Conservation (phyloP, 805 yeast genomes). For the Candida mattraensis region DNA sequence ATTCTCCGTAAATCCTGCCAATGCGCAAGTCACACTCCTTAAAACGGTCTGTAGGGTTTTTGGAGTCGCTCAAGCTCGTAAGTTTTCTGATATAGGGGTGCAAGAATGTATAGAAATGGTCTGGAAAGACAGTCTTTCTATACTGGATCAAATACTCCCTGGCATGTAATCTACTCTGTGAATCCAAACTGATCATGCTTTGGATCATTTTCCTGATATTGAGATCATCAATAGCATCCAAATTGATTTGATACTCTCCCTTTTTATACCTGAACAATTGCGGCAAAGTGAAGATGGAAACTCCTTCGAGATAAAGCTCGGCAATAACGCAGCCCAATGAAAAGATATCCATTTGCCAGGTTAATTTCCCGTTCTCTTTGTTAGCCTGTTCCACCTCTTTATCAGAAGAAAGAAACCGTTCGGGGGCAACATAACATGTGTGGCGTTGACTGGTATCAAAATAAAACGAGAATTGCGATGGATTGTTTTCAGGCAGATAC, state of each 20-base stretch:
- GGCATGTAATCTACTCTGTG: slow-evolving; percentile 58
- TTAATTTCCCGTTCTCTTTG: slow-evolving; percentile 34
- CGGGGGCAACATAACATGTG: slow-evolving; percentile 92
- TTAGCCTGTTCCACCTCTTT: slow-evolving; percentile 20
- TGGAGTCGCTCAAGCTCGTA: slow-evolving; percentile 15
- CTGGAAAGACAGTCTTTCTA: slow-evolving; percentile 58
- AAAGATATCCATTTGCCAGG: slow-evolving; percentile 77
- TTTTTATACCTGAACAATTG: slow-evolving; percentile 81
- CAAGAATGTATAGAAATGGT: slow-evolving; percentile 63
- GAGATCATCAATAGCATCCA: slow-evolving; percentile 53
- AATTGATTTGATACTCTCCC: slow-evolving; percentile 64
- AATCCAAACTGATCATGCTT: slow-evolving; percentile 65
- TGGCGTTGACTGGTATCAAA: slow-evolving; percentile 89
- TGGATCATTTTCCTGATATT: slow-evolving; percentile 54
- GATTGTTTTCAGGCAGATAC: slow-evolving; percentile 86
- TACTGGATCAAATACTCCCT: slow-evolving; percentile 50
- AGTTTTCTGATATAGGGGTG: slow-evolving; percentile 63
- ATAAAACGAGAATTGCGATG: slow-evolving; percentile 86
- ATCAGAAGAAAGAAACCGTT: slow-evolving; percentile 57
- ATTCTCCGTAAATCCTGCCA: slow-evolving; percentile 57
- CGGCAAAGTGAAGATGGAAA: slow-evolving; percentile 81
- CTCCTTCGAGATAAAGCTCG: slow-evolving; percentile 83
- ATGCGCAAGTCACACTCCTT: slow-evolving; percentile 57
- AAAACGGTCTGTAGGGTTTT: slow-evolving; percentile 26
- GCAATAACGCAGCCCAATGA: slow-evolving; percentile 87